phyloP scores from a whole-genome alignment of 306 rosid genomes.

The Dryas drummondii region DNA sequence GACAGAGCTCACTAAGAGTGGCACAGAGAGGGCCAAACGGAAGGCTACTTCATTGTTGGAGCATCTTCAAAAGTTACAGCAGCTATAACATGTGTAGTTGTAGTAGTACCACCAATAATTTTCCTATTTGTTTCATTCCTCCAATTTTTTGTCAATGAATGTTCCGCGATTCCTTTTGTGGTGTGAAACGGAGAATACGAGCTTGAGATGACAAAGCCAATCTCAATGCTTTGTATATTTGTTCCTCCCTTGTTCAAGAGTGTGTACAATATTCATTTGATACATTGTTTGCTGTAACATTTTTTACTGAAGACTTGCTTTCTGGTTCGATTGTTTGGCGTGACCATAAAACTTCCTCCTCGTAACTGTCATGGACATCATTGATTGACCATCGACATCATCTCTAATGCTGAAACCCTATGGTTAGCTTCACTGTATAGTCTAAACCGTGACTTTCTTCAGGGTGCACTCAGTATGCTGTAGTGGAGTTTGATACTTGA shows the following conservation, averaged over 20 bases:
- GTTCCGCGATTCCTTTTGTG: conserved; percentile 32
- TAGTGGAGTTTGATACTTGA: no score
- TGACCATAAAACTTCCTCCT: neutral
- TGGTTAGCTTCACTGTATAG: no score
- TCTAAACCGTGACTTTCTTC: no score
- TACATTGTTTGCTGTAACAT: conserved; percentile 37
- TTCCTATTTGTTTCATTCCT: conserved; percentile 32
- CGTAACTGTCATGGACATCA: no score
- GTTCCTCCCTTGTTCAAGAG: conserved; percentile 41
- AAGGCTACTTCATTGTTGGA: conserved; percentile 87
- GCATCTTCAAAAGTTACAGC: conserved; percentile 75
- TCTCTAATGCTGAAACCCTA: no score
- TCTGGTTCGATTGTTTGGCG: neutral
- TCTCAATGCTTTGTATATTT: conserved; percentile 56
- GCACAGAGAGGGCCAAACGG: conserved; percentile 91
- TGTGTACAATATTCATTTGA: conserved; percentile 53
- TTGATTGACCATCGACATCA: no score
- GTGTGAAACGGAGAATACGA: conserved; percentile 50
- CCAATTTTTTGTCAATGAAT: conserved; percentile 24
- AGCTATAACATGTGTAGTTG: conserved; percentile 37
- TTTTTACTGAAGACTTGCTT: conserved; percentile 3
- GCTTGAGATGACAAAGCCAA: conserved; percentile 52
- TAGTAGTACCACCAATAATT: conserved; percentile 29
- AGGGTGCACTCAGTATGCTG: no score
- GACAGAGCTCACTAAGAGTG: conserved; percentile 67